Evolutionary conservation across 139 green algal genomes (phyloP), one percentile per base, ranked within the genome.

Genomic region (Micractinium conductrix): DNA sequence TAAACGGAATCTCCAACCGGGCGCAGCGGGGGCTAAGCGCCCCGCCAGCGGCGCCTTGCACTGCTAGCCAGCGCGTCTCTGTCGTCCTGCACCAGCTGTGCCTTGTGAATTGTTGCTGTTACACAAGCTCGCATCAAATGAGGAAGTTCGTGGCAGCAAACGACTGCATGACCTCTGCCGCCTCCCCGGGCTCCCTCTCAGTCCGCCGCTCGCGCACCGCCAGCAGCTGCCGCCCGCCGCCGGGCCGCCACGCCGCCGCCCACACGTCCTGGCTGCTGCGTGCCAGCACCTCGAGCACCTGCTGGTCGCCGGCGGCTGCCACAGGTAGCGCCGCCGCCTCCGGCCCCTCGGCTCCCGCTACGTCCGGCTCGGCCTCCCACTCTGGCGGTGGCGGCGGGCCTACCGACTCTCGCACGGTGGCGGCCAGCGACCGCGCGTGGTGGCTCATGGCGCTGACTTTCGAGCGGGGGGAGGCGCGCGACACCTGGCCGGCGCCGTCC

Each of bases 371-470:
- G 7, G 55, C 75, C 5, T 22, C 37, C 2, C 19, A 17, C 22
- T 1, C 37, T 53, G 16, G 21, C 65, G n/a, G 3, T 1, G 42
- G 35, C 53, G 60, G 35, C 19, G 5, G 19, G 19, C 21, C 60
- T 38, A 90, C 14, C n/a, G 70, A 83, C 38, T 62, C 80, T 19
- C 50, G 50, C 19, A 83, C 42, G 2, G 67, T 43, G 14, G 85
- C 58, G 3, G 79, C 85, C 68, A 89, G 48, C 9, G 79, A 9
- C 50, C 85, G 78, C 5, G 79, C 80, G 42, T 87, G 79, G 68
- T 89, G 85, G 67, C 38, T 76, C 79, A 86, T 89, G 40, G 85
- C 85, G n/a, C 50, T 79, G 7, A 89, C 65, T 38, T 89, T 89
- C 69, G 35, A 9, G n/a, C 85, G 85, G 24, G 85, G 85, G 3